Percentiles rank a stretch among this genome's conserved stretches.
Conservation (phyloP, 257 asterid genomes). For the Mitragyna speciosa region DNA sequence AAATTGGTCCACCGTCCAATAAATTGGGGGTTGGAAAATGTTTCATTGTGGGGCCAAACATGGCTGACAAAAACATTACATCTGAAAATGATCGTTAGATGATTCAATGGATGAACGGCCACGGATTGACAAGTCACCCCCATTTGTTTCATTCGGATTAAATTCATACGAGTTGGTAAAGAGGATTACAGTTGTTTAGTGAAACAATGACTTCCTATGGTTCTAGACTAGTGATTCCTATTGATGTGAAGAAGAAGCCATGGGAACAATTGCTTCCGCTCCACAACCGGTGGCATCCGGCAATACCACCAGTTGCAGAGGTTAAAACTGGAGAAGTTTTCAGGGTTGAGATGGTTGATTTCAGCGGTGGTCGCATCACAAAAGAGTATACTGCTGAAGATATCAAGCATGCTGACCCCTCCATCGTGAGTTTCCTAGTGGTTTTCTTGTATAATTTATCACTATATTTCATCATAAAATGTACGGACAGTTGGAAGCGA, state of each 20-base stretch:
- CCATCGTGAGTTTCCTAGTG: slow-evolving; percentile 51
- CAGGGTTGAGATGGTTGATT: slow-evolving; percentile 89
- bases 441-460: neutral
- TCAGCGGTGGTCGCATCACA: slow-evolving; percentile 70
- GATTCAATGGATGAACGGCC: neutral
- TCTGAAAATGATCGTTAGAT: neutral
- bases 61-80: slow-evolving; percentile 10
- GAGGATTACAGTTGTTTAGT: neutral
- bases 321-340: slow-evolving; percentile 58
- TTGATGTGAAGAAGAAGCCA: slow-evolving; percentile 73
- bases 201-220: slow-evolving; percentile 40
- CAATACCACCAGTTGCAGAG: slow-evolving; percentile 71
- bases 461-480: neutral
- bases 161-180: neutral
- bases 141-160: neutral
- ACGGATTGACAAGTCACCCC: too few relatives aligned
- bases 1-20: slow-evolving; percentile 17
- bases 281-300: slow-evolving; percentile 93
- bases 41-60: slow-evolving; percentile 8
- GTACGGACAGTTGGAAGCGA: neutral
- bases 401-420: slow-evolving; percentile 51
- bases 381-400: slow-evolving; percentile 63
- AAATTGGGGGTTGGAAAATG: neutral
- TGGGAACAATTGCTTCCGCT: slow-evolving; percentile 62
- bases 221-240: slow-evolving; percentile 53